Base-by-base conservation (phyloP, 441 rosid genomes). In the Euphorbia celastroides region DNA sequence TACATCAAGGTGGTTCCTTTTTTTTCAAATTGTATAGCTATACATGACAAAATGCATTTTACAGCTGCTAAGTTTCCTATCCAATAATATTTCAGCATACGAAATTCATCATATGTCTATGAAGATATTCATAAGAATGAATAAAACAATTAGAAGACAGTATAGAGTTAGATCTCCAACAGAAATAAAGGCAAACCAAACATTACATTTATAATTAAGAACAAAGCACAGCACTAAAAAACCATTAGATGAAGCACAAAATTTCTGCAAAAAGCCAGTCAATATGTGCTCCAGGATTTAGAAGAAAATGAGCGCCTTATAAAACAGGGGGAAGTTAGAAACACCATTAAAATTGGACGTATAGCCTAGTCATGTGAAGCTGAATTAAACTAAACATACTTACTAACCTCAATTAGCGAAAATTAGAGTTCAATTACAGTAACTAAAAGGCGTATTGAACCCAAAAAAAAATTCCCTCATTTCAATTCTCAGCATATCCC, bases 401-500 rank as follows among this genome's bases (percentile, higher is more conserved):
- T 38, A 19, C 16, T 52, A 38, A 51, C 56, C 62, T n/a, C 54
- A 31, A 72, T 41, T 66, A 38, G 42, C 38, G 32, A 14, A 42
- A 30, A 6, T 44, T 22, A 58, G 26, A 60, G 62, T 67, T 51
- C 11, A 64, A 32, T 7, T 23, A 62, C 0, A 2, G 36, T 20
- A 54, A 62, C 20, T 7, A 13, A 32, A 58, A 64, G 26, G 44
- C 42, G 50, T 36, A 76, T 55, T 70, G n/a, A 42, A 14, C 48
- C 48, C 1, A 36, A 9, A 36, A 13, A 36, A 11, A 2, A 2
- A 42, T 10, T 51, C 44, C 10, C 31, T 7, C 62, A n/a, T n/a
- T 56, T 19, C 31, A 48, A 36, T 56, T 19, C 70, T 71, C 62
- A n/a, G 55, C 74, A 70, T 63, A 74, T 59, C 70, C 46, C 13